Evolutionary conservation across 352 stramenopile species (phyloP).

Genomic region (Phytopythium kandeliae): DNA sequence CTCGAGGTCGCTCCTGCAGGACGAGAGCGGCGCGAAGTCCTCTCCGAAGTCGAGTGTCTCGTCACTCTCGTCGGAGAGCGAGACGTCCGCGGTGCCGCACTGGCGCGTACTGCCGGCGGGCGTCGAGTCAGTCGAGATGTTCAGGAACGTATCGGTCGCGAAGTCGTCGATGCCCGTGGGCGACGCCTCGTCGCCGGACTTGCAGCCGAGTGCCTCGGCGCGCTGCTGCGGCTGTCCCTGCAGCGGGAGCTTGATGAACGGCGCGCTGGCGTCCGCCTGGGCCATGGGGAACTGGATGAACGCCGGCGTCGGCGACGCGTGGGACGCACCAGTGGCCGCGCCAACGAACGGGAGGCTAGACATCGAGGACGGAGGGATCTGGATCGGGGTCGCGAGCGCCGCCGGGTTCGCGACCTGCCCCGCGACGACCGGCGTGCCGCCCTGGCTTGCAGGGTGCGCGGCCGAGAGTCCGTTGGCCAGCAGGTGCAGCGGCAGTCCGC

Average conservation of each 20-base stretch:
- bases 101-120: not conserved
- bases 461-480: not conserved
- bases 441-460: not conserved
- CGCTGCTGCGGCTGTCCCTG: conserved; percentile 4
- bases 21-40: conserved; percentile 40
- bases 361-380: conserved; percentile 22
- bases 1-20: conserved; percentile 39
- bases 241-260: conserved; percentile 6
- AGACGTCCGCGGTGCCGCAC: conserved; percentile 8
- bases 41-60: conserved; percentile 20
- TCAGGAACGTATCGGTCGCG: conserved; percentile 43
- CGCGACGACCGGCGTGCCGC: not conserved
- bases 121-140: conserved; percentile 15
- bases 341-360: conserved; percentile 5
- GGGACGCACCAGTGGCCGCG: not conserved
- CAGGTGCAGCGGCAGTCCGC: conserved; percentile 31
- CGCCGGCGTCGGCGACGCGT: conserved; percentile 7
- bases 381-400: conserved; percentile 32
- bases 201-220: conserved; percentile 1
- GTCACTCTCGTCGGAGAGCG: not conserved
- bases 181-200: conserved; percentile 18
- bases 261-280: not conserved
- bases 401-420: conserved; percentile 3
- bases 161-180: conserved; percentile 64
- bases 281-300: conserved; percentile 14